Evolutionary conservation across 805 yeast species (phyloP), one percentile per base, ranked within the genome.

Genomic region (Lachancea sp.): DNA sequence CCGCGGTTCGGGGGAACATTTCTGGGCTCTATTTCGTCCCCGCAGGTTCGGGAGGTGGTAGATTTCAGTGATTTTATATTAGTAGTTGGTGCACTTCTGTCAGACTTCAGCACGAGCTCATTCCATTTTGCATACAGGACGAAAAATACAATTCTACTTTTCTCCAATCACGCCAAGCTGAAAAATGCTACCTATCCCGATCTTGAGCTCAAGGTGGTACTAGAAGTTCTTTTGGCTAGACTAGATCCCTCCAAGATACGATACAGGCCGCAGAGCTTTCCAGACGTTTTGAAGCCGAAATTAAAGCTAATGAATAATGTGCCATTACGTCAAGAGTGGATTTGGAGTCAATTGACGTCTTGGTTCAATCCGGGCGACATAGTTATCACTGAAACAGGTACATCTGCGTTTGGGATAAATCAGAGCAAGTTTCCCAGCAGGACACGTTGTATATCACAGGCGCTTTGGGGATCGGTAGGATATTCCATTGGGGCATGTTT

Each of bases 391-490:
- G 86, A 80, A 56, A 78, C 83, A 37, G 85, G 86, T 52, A 78
- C 86, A 9, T 77, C 83, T 6, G 71, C 83, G 3, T 79, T 80
- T 52, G 82, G 84, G 40, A 70, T 78, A 25, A 71, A 77, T 38
- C 81, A 78, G 51, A 67, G 82, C 13, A 60, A 65, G 47, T 76
- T 79, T 65, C 84, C 85, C 7, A 66, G 67, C 36, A 60, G 70
- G 42, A 62, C 74, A 27, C 56, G 66, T 34, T 79, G 83, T 31
- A 76, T 80, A 44, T 72, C 82, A 3, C 86, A 80, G 59, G 77
- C 75, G 16, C 66, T 80, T 38, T 80, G 82, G 79, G 84, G 85
- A 2, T 77, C 85, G 2, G 76, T 78, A 45, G 86, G 86, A 8
- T 80, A 73, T 62, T 72, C 85, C 3, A 70, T 79, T 2, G 85